Evolutionary conservation across 2,329 filamentous ascomycete species (phyloP).

Genomic region (Clarireedia monteithiana): DNA sequence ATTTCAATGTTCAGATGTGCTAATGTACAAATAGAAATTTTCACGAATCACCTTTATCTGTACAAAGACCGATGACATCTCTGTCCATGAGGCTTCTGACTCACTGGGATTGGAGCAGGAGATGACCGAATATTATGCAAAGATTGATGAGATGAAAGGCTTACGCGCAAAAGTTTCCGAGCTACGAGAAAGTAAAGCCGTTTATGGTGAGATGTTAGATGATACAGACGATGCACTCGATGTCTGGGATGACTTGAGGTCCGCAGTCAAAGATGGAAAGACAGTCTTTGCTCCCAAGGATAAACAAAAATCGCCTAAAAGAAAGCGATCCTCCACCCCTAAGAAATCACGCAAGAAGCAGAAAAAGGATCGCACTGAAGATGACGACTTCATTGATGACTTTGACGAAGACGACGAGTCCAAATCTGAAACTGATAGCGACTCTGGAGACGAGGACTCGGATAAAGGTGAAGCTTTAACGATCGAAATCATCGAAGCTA

Average conservation of each 20-base stretch:
- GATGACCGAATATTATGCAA: conserved; percentile 30
- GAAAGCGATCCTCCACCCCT: conserved; percentile 30
- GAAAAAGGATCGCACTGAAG: conserved; percentile 22
- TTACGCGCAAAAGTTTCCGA: conserved; percentile 20
- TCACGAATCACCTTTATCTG: conserved; percentile 42
- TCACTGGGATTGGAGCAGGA: conserved; percentile 33
- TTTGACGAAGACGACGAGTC: conserved; percentile 19
- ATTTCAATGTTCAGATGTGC: background rate
- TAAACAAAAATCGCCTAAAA: conserved; percentile 31
- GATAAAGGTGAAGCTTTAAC: conserved; percentile 32
- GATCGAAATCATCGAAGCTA: conserved; percentile 32
- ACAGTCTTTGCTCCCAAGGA: conserved; percentile 32
- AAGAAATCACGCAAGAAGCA: conserved; percentile 20
- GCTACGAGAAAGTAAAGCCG: conserved; percentile 29
- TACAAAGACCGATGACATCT: conserved; percentile 55
- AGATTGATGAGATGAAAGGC: conserved; percentile 16
- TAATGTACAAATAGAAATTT: background rate
- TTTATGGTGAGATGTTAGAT: conserved; percentile 29
- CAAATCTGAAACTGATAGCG: conserved; percentile 14
- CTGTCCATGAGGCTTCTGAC: conserved; percentile 30
- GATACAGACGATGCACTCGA: conserved; percentile 37
- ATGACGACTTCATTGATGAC: conserved; percentile 25
- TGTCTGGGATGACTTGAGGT: conserved; percentile 35
- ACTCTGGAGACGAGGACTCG: background rate
- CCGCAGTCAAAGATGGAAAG: conserved; percentile 34